Evolutionary conservation across 306 rosid species (phyloP), one percentile per base, ranked within the genome.

Genomic region (Quercus suber): DNA sequence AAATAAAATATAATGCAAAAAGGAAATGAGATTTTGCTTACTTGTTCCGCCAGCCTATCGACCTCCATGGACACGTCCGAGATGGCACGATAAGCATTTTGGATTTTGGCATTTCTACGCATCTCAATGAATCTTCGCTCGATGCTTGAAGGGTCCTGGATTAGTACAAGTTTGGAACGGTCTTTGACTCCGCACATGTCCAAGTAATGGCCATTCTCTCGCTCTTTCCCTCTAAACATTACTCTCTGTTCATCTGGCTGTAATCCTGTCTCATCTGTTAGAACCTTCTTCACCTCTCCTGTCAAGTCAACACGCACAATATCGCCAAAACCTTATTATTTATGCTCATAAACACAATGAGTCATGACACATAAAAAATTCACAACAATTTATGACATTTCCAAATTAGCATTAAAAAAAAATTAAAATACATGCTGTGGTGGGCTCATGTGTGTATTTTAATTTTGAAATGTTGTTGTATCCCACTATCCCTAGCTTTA

Each of bases 281-380:
- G 70, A 37, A 82, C 12, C 92, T 90, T 90, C 93, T 94, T 94
- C 91, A 94, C 83, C 76, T 89, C 97, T 76, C 96, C 98, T 93
- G 92, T 37, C 49, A 41, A 25, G 10, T 21, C 37, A 71, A 79
- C 45, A 41, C 45, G 8, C 45, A 41, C 45, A 8, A 7, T 13
- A 49, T 13, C 17, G 12, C 53, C 53, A 12, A 49, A 10, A 49
- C 53, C 12, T n/a, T 11, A 12, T 37, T 37, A 37, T 37, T n/a
- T 37, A 7, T 7, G 7, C 10, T 37, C 45, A 37, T 37, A 37
- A 37, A 37, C 45, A 7, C 45, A 41, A 8, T 8, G 11, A 41
- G 45, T 41, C 3, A 41, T 41, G 45, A 41, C 3, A 41, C 0
- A 8, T 8, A 8, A 41, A 41, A 41, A 41, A 37, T 8, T 8